phyloP scores from a whole-genome alignment of 2,329 filamentous ascomycete species.

The Colletotrichum sp. region DNA sequence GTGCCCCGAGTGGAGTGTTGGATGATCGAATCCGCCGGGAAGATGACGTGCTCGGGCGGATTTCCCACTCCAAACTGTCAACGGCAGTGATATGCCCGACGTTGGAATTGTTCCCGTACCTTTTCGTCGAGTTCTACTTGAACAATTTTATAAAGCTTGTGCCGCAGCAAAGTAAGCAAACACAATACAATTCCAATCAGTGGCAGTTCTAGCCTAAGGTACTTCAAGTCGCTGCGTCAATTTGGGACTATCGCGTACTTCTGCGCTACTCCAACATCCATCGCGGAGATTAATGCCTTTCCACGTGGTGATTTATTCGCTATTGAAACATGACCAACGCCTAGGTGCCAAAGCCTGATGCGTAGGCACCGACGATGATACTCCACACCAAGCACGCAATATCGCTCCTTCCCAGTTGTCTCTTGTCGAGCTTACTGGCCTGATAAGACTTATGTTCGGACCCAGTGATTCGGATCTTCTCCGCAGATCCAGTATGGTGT shows the following conservation, averaged over 20 bases:
- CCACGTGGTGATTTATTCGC: neutral
- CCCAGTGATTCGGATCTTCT: neutral
- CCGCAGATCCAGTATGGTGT: neutral
- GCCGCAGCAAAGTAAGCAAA: neutral
- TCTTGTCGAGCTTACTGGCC: neutral
- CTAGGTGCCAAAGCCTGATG: neutral
- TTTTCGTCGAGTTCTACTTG: rapidly evolving
- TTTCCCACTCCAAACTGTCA: neutral
- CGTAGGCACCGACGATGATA: neutral
- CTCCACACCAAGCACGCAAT: neutral
- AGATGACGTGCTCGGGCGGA: neutral
- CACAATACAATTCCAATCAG: neutral
- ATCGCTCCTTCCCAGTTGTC: neutral
- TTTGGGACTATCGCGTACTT: neutral
- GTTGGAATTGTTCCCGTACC: rapidly evolving
- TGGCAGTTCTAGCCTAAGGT: neutral
- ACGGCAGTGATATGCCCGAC: neutral
- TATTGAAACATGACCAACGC: neutral
- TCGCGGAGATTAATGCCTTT: neutral
- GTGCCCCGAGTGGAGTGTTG: neutral
- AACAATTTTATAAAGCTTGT: neutral
- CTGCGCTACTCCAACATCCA: neutral
- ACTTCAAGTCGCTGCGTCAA: neutral
- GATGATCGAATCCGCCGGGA: neutral
- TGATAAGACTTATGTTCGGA: neutral